Evolutionary conservation across 768 basidiomycete species (phyloP).

Genomic region (Macrolepiota dolichaula): DNA sequence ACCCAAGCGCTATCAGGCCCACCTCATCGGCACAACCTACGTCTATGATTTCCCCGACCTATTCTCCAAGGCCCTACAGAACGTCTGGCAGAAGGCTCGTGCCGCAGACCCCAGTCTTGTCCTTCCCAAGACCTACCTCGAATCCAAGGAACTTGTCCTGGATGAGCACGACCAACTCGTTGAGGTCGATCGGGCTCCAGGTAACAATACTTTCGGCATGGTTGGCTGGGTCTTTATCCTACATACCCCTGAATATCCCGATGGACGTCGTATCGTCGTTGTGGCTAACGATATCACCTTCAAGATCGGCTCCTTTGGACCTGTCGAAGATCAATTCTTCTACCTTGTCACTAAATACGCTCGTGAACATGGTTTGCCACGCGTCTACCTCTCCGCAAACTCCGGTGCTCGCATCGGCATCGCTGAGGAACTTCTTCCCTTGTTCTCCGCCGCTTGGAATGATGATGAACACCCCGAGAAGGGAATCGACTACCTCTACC

Average conservation of each 20-base stretch:
- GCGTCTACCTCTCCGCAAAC: constrained; percentile 98
- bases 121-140: constrained; percentile 74
- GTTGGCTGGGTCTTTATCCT: constrained; percentile 96
- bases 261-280: constrained; percentile 83
- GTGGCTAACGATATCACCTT: constrained; percentile 98
- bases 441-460: constrained; percentile 93
- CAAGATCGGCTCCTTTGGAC: constrained; percentile 98
- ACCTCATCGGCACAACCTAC: constrained; percentile 97
- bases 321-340: constrained; percentile 94
- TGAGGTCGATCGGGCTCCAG: constrained; percentile 89
- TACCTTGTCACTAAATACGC: constrained; percentile 93
- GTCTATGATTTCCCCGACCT: constrained; percentile 99
- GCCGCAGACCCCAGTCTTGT: constrained; percentile 60
- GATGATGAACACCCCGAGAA: constrained; percentile 83
- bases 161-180: constrained; percentile 90
- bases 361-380: constrained; percentile 81
- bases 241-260: constrained; percentile 87
- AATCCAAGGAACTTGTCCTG: constrained; percentile 86
- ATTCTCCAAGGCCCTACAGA: constrained; percentile 94
- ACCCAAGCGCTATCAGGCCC: constrained; percentile 98
- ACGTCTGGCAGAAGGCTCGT: constrained; percentile 82
- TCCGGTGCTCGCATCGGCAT: constrained; percentile 96
- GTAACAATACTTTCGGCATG: constrained; percentile 96
- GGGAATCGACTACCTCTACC: constrained; percentile 93
- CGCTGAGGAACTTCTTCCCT: constrained; percentile 84